Conservation (phyloP, 441 rosid species). For the Populus hybrid region DNA sequence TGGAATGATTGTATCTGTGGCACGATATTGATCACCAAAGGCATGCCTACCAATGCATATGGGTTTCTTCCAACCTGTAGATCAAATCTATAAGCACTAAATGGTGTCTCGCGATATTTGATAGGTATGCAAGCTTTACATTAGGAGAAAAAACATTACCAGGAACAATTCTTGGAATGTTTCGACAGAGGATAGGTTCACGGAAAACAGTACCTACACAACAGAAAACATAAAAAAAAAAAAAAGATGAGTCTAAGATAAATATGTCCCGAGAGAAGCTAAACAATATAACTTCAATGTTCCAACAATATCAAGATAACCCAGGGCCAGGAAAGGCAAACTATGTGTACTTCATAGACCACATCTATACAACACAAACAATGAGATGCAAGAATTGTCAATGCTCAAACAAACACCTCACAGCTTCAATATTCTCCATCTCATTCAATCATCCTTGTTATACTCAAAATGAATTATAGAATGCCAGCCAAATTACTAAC, state of each 20-base stretch:
- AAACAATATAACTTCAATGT: not conserved
- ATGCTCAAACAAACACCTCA: not conserved
- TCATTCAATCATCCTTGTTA: not conserved
- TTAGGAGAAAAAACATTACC: conserved; percentile 40
- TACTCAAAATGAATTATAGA: not conserved
- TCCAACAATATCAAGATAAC: not conserved
- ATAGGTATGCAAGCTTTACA: not conserved
- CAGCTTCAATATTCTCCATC: not conserved
- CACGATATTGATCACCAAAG: conserved; percentile 96
- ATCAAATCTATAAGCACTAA: conserved; percentile 19
- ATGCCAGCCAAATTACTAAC: not conserved
- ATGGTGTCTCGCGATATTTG: conserved; percentile 12
- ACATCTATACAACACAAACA: not conserved
- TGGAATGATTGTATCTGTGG: conserved; percentile 64
- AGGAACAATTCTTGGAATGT: conserved; percentile 84
- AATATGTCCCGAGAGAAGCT: not conserved
- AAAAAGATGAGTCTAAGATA: not conserved
- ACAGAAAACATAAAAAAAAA: conserved; percentile 17
- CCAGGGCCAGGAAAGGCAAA: not conserved
- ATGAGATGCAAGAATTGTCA: not conserved
- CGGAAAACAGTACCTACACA: conserved; percentile 89
- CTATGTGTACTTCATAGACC: not conserved
- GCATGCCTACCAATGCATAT: conserved; percentile 99
- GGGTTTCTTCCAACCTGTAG: conserved; percentile 89
- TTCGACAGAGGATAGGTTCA: conserved; percentile 84